phyloP scores from a whole-genome alignment of 257 asterid species.

The Pogostemon cablin region DNA sequence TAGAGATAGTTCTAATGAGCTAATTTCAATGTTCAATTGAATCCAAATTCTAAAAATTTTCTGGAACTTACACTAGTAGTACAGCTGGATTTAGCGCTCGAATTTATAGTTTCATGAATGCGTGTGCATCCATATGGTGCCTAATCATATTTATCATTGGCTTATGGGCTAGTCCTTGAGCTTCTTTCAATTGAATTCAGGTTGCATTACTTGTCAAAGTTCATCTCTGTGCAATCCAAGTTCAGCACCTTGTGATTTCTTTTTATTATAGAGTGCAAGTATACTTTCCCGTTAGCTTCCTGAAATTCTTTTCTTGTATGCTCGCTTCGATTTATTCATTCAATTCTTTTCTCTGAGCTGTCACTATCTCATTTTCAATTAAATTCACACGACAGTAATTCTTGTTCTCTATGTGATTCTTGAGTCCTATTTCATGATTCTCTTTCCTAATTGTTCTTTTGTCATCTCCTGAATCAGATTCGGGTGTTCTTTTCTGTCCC shows the following conservation, averaged over 20 bases:
- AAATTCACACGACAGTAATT: slow-evolving; percentile 14
- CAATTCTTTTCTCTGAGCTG: background rate
- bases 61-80: too few species aligned
- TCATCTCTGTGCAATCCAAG: background rate
- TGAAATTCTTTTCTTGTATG: background rate
- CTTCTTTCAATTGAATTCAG: too few species aligned
- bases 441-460: slow-evolving; percentile 21
- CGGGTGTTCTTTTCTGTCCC: slow-evolving; percentile 88
- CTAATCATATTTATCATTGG: too few species aligned
- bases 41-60: too few species aligned
- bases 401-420: background rate
- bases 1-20: too few species aligned
- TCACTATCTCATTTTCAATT: slow-evolving; percentile 21
- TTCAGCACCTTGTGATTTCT: slow-evolving; percentile 16
- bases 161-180: too few species aligned
- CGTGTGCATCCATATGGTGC: too few species aligned
- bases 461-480: slow-evolving; percentile 43
- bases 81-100: too few species aligned
- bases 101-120: too few species aligned
- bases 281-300: slow-evolving; percentile 46
- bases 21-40: too few species aligned
- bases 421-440: slow-evolving; percentile 3
- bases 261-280: slow-evolving; percentile 38
- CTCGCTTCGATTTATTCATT: background rate
- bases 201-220: too few species aligned